Conservation (phyloP, 441 rosid genomes). For the Populus trichocarpa region DNA sequence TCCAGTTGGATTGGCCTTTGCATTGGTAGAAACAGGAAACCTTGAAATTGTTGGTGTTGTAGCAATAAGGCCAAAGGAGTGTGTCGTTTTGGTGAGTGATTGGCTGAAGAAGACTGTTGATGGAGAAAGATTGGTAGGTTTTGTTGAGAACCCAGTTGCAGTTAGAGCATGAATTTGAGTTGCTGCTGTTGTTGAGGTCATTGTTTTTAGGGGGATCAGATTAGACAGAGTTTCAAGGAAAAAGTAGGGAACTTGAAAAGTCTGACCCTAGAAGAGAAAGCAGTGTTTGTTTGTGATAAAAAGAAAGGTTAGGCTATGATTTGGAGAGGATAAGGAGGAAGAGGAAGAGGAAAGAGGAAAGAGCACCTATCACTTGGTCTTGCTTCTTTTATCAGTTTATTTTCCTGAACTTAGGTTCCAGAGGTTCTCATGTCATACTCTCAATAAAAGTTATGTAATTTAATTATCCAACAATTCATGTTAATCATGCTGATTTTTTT, state of each 20-base stretch:
- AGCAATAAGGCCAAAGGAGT: not conserved
- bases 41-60: not conserved
- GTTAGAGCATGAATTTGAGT: not conserved
- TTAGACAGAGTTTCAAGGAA: not conserved
- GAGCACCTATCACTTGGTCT: too few species aligned
- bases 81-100: not conserved
- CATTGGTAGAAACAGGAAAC: not conserved
- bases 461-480: too few species aligned
- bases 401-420: too few species aligned
- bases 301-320: too few species aligned
- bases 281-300: not conserved
- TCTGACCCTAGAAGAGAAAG: not conserved
- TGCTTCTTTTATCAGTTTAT: too few species aligned
- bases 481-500: too few species aligned
- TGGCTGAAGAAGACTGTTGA: not conserved
- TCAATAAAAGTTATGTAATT: too few species aligned
- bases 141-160: not conserved
- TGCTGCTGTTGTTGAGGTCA: not conserved
- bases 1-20: conserved; percentile 19
- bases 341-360: too few species aligned
- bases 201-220: not conserved
- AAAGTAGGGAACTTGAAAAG: too few species aligned
- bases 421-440: too few species aligned
- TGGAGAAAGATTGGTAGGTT: conserved; percentile 6
- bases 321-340: too few species aligned